Evolutionary conservation across 805 yeast genomes (phyloP).

Genomic region (Debaryomyces maramus): DNA sequence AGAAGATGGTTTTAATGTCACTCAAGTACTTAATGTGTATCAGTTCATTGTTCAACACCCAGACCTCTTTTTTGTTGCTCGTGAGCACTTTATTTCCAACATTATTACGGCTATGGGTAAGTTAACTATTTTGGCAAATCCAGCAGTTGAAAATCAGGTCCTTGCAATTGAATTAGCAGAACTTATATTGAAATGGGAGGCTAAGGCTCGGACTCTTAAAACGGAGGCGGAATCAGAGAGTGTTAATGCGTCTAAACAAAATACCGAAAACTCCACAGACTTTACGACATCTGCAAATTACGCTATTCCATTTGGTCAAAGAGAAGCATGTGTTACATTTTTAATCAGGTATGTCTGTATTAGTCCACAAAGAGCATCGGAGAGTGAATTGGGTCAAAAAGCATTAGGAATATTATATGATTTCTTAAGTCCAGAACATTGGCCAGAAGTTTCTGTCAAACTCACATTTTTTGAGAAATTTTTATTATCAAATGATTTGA

Average conservation of each 20-base stretch:
- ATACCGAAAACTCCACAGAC: slow-evolving; percentile 19
- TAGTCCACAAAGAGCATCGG: slow-evolving; percentile 80
- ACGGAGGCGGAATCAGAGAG: slow-evolving; percentile 14
- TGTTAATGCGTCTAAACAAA: slow-evolving; percentile 7
- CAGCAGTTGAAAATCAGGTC: slow-evolving; percentile 77
- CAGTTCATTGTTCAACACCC: slow-evolving; percentile 87
- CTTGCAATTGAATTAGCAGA: slow-evolving; percentile 90
- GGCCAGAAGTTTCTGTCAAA: slow-evolving; percentile 90
- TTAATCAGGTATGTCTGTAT: slow-evolving; percentile 85
- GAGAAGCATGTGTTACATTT: slow-evolving; percentile 89
- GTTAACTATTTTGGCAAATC: slow-evolving; percentile 72
- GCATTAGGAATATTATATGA: slow-evolving; percentile 78
- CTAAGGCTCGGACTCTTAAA: slow-evolving; percentile 33
- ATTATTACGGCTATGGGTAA: slow-evolving; percentile 92
- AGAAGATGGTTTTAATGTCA: slow-evolving; percentile 85
- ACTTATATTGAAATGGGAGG: slow-evolving; percentile 83
- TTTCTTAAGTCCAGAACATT: slow-evolving; percentile 66
- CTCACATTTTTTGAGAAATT: slow-evolving; percentile 86
- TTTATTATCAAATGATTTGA: slow-evolving; percentile 72
- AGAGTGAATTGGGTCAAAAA: slow-evolving; percentile 75
- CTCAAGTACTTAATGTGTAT: slow-evolving; percentile 83
- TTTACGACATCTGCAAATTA: slow-evolving; percentile 51
- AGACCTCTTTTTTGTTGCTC: slow-evolving; percentile 76
- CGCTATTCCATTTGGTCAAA: slow-evolving; percentile 68
- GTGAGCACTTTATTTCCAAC: slow-evolving; percentile 87